Conservation (phyloP, 176 grass and related monocot species). For the Phoenix dactylifera region DNA sequence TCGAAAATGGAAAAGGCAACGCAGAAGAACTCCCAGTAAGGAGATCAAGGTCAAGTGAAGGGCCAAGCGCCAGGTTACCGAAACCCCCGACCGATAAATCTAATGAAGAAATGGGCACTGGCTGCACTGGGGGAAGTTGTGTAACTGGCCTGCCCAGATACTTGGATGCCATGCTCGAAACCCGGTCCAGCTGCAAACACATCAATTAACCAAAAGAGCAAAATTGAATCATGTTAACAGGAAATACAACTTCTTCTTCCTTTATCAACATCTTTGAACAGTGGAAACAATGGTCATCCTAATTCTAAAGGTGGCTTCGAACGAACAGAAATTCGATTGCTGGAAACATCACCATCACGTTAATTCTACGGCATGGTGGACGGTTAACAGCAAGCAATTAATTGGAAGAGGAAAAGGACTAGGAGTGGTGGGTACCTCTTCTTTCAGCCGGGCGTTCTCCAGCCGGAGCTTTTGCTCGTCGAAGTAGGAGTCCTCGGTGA, state of each 20-base stretch:
- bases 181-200: slow-evolving; percentile 56
- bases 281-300: too few relatives aligned
- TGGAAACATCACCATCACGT: too few relatives aligned
- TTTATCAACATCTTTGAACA: too few relatives aligned
- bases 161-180: slow-evolving; percentile 76
- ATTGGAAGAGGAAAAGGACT: not conserved
- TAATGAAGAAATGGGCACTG: slow-evolving; percentile 43
- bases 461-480: slow-evolving; percentile 96
- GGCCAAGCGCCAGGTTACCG: slow-evolving; percentile 10
- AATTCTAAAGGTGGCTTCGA: too few relatives aligned
- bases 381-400: too few relatives aligned
- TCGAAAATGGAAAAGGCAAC: slow-evolving; percentile 36
- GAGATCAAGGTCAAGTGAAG: slow-evolving; percentile 81
- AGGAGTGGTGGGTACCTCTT: slow-evolving; percentile 39
- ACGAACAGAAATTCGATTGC: too few relatives aligned
- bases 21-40: slow-evolving; percentile 25
- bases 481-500: slow-evolving; percentile 68
- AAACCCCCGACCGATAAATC: slow-evolving; percentile 54
- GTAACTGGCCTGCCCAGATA: slow-evolving; percentile 78
- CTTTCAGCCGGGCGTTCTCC: slow-evolving; percentile 85
- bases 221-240: too few relatives aligned
- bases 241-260: too few relatives aligned
- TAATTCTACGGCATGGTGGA: too few relatives aligned
- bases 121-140: slow-evolving; percentile 48
- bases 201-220: not conserved